Conservation (phyloP, 768 basidiomycete species). For the Mycena polygramma region DNA sequence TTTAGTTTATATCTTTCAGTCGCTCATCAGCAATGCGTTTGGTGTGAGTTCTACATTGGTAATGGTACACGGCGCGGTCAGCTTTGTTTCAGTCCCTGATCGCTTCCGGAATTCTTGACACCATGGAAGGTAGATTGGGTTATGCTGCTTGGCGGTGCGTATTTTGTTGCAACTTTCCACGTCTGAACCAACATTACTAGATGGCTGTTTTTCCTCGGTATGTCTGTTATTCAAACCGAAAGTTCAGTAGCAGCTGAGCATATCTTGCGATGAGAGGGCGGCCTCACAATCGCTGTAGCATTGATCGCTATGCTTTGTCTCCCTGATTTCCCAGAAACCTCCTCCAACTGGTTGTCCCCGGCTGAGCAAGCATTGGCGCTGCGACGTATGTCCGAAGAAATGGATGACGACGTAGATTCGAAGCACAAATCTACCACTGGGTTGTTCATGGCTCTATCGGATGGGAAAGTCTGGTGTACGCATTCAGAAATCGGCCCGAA, state of each 20-base stretch:
- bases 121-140: slow-evolving; percentile 78
- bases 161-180: background rate
- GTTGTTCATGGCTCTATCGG: slow-evolving; percentile 69
- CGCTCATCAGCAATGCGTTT: slow-evolving; percentile 85
- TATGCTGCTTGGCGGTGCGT: slow-evolving; percentile 78
- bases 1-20: slow-evolving; percentile 15
- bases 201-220: slow-evolving; percentile 78
- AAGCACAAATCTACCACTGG: slow-evolving; percentile 49
- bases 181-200: slow-evolving; percentile 44
- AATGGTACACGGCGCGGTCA: background rate
- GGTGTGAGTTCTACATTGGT: slow-evolving; percentile 50
- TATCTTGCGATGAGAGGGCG: slow-evolving; percentile 54
- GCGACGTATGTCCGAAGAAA: slow-evolving; percentile 75
- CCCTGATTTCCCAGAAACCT: slow-evolving; percentile 78
- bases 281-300: slow-evolving; percentile 64
- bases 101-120: slow-evolving; percentile 79
- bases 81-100: slow-evolving; percentile 60
- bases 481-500: slow-evolving; percentile 54
- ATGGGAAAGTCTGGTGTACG: slow-evolving; percentile 79
- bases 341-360: slow-evolving; percentile 66
- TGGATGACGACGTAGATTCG: slow-evolving; percentile 38
- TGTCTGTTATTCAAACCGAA: background rate
- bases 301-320: slow-evolving; percentile 71
- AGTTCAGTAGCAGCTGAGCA: slow-evolving; percentile 1
- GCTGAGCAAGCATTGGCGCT: slow-evolving; percentile 70